Percentiles rank a stretch among this genome's conserved stretches.
phyloP scores from a whole-genome alignment of 192 early-diverging fungal genomes.

The Gorgonomyces haynaldii region DNA sequence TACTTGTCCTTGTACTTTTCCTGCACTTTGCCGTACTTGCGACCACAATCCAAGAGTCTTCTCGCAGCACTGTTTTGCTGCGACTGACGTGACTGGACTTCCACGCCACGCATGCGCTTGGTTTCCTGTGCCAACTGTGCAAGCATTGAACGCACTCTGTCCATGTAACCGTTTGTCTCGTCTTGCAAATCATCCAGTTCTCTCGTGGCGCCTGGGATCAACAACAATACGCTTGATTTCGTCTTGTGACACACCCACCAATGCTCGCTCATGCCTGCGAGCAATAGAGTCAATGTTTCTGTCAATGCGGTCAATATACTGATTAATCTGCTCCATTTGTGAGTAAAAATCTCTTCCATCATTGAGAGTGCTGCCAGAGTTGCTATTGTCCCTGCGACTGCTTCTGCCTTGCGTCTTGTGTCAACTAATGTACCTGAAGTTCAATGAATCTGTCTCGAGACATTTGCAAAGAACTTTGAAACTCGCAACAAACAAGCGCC shows the following conservation, averaged over 20 bases:
- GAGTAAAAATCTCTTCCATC: no score
- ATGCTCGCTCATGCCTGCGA: constrained; percentile 5
- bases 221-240: constrained; percentile 4
- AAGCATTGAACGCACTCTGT: constrained; percentile 13
- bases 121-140: constrained; percentile 12
- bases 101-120: constrained; percentile 12
- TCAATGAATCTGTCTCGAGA: no score
- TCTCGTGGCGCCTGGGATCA: constrained; percentile 10
- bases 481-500: no score
- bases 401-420: no score
- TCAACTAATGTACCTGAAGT: no score
- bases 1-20: constrained; percentile 26
- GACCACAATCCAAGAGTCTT: constrained; percentile 27
- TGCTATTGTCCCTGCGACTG: no score
- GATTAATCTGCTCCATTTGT: no score
- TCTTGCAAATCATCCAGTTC: constrained; percentile 21
- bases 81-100: constrained; percentile 17
- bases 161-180: constrained; percentile 16
- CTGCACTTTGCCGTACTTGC: constrained; percentile 28
- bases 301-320: constrained; percentile 6
- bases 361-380: no score
- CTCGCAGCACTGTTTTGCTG: constrained; percentile 27
- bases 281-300: background rate
- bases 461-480: no score
- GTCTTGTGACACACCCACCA: constrained; percentile 8